These are phyloP conservation scores for Colletotrichum lindemuthianum DNA, from an alignment of 2,329 filamentous ascomycete species.

Conservation along the genomic window DNA sequence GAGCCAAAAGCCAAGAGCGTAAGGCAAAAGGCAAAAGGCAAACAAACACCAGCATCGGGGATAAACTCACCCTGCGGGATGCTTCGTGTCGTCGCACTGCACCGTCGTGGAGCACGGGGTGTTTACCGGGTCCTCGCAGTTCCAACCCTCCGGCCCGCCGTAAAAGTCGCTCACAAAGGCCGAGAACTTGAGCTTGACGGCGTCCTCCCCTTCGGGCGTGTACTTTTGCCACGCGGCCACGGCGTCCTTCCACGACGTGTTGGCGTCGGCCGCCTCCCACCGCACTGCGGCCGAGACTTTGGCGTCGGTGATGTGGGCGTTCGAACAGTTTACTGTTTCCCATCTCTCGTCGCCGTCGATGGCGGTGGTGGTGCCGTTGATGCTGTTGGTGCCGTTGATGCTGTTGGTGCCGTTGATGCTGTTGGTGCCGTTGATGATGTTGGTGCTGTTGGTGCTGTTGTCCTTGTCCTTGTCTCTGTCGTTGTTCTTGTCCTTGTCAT, in stretches of 20 bases:
- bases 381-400: neutral
- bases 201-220: neutral
- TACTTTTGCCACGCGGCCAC: conserved; percentile 12
- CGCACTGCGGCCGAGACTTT: conserved; percentile 2
- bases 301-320: conserved; percentile 23
- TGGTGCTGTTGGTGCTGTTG: too few relatives aligned
- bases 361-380: neutral
- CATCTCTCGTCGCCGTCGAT: neutral
- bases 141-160: conserved; percentile 21
- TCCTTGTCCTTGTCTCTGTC: too few relatives aligned
- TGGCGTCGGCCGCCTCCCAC: conserved; percentile 13
- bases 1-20: too few relatives aligned
- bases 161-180: conserved; percentile 26
- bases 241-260: conserved; percentile 10
- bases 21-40: too few relatives aligned
- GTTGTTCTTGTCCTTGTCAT: too few relatives aligned
- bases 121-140: conserved; percentile 16
- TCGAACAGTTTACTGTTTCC: neutral
- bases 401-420: neutral
- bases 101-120: conserved; percentile 23
- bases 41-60: too few relatives aligned
- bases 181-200: conserved; percentile 1
- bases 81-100: conserved; percentile 5
- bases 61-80: conserved; percentile 12
- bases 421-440: neutral